A percentile compares a stretch with the other conserved stretches of the same genome.
These are phyloP conservation scores for Kalanchoe fedtschenkoi DNA, from an alignment of 164 flowering plant genomes.

Conservation along the genomic window DNA sequence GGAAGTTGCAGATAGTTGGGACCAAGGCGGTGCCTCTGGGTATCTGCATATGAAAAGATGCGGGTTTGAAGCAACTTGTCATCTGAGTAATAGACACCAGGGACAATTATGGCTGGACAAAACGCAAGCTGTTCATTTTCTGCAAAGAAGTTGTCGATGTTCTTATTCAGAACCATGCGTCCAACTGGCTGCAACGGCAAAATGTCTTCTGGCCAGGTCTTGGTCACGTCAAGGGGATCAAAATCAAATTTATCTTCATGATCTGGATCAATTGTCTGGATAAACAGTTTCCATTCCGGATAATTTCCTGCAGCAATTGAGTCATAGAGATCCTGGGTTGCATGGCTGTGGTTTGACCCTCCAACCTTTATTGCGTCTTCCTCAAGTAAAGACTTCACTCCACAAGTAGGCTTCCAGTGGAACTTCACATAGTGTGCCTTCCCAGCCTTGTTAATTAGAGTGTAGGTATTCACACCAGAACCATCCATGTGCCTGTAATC, in stretches of 20 bases:
- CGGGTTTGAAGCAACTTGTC: constrained; percentile 89
- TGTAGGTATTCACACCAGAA: constrained; percentile 82
- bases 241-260: constrained; percentile 78
- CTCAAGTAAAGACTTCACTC: constrained; percentile 73
- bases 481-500: constrained; percentile 98
- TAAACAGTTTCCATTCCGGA: constrained; percentile 93
- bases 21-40: constrained; percentile 97
- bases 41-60: constrained; percentile 80
- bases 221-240: constrained; percentile 92
- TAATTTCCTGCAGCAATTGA: constrained; percentile 88
- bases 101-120: constrained; percentile 79
- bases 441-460: constrained; percentile 73
- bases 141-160: constrained; percentile 91
- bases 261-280: constrained; percentile 85
- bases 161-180: constrained; percentile 85
- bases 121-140: constrained; percentile 97
- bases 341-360: constrained; percentile 96
- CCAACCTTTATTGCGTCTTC: constrained; percentile 82
- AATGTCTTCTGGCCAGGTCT: constrained; percentile 97
- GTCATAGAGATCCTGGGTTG: constrained; percentile 90
- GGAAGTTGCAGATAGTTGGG: constrained; percentile 94
- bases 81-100: constrained; percentile 86
- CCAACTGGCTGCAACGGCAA: constrained; percentile 89
- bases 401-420: constrained; percentile 98
- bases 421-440: constrained; percentile 79